Evolutionary conservation across 148 eudicot genomes (phyloP), one percentile per base, ranked within the genome.

Genomic region (Persicaria tinctoria): DNA sequence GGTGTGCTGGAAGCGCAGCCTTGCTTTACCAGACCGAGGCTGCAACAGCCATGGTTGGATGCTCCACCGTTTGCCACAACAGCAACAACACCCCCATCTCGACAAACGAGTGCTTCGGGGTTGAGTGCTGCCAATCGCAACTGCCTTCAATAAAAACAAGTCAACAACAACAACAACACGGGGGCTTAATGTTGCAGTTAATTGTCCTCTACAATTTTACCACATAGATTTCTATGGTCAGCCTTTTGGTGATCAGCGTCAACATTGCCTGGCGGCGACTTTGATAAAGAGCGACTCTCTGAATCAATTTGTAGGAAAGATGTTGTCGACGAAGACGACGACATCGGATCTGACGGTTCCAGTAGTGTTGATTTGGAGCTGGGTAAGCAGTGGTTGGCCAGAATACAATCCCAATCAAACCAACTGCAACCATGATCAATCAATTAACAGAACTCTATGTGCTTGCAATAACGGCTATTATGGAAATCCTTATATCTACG

Each of bases 41-140:
- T 1, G 32, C 32, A 0, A 1, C 32, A 27, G 32, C 32, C 32
- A 8, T 74, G 57, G 41, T 74, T 1, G 77, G 80, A 27, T 78
- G 80, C 20, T 73, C 80, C 46, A 64, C 80, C 18, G 23, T 68
- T 68, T 78, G 80, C 50, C 12, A 14, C 62, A 27, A 27, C 32
- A 49, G 48, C 18, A 27, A 74, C 57, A 76, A 73, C 62, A 45
- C 16, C 14, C 46, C 12, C 9, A 20, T 53, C 2, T 17, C 46
- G 45, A 50, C 8, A 32, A 78, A 38, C 13, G 12, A 51, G 13
- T 83, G 86, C 74, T 60, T 17, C 71, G 88, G 88, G 23, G 80
- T 62, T 51, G 77, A 78, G 48, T 85, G 88, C 59, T 85, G 88
- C 79, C 79, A 73, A 55, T 78, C 89, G 16, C 2, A 9, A 4